Conservation (phyloP, 1,284 basidiomycete genomes). For the Xanthoconium separans region DNA sequence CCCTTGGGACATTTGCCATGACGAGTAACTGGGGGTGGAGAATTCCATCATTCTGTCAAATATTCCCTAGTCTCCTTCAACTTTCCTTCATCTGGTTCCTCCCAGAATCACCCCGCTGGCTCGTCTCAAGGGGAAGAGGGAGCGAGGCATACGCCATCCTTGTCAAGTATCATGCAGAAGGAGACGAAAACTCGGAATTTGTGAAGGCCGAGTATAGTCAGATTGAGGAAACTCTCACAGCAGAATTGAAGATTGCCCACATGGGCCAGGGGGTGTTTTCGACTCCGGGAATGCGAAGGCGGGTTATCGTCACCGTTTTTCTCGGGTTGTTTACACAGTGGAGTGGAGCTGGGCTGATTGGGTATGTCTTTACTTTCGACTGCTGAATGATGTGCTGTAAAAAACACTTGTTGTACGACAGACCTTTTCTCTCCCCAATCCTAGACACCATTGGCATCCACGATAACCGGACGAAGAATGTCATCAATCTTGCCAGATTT, state of each 20-base stretch:
- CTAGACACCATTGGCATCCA: constrained; percentile 20
- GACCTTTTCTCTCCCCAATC: constrained; percentile 13
- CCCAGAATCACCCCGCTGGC: constrained; percentile 62
- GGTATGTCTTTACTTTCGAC: neutral
- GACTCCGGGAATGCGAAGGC: constrained; percentile 1
- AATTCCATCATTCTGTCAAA: constrained; percentile 41
- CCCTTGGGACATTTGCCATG: constrained; percentile 50
- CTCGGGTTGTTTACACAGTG: constrained; percentile 52
- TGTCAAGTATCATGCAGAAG: constrained; percentile 19
- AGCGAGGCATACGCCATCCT: constrained; percentile 34
- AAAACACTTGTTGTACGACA: neutral
- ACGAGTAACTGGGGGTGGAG: constrained; percentile 53
- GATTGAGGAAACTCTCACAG: constrained; percentile 30
- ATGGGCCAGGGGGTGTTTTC: constrained; percentile 5
- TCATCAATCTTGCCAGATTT: constrained; percentile 7
- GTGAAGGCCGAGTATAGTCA: constrained; percentile 18
- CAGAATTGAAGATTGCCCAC: constrained; percentile 4
- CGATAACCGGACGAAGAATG: constrained; percentile 18
- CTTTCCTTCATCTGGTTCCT: constrained; percentile 47
- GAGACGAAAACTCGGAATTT: constrained; percentile 17
- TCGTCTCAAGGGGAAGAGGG: constrained; percentile 50
- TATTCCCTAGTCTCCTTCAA: neutral
- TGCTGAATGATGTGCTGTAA: no score
- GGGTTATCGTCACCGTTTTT: constrained; percentile 3
- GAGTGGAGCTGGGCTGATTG: constrained; percentile 9